Evolutionary conservation across 2,329 filamentous ascomycete species (phyloP).

Genomic region (Colletotrichum acutatum): DNA sequence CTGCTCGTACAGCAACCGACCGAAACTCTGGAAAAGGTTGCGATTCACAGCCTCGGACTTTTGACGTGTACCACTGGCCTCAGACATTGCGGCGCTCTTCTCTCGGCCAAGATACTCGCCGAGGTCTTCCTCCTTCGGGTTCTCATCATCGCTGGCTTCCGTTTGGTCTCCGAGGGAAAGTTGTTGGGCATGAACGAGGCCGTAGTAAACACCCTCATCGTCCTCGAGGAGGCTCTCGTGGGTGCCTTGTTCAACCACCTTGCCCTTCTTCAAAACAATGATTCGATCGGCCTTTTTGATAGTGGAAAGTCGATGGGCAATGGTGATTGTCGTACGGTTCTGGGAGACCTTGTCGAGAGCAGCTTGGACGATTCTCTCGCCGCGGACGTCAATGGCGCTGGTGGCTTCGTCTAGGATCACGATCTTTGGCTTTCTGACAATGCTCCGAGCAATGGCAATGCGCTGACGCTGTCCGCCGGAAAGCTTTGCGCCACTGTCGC

Average conservation of each 20-base stretch:
- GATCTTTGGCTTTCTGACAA: constrained; percentile 77
- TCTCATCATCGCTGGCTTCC: constrained; percentile 48
- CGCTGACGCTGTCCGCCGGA: constrained; percentile 90
- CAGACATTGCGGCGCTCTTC: constrained; percentile 57
- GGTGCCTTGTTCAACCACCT: constrained; percentile 78
- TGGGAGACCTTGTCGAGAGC: constrained; percentile 70
- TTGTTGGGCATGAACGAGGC: constrained; percentile 73
- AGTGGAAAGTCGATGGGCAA: constrained; percentile 80
- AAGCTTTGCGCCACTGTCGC: constrained; percentile 71
- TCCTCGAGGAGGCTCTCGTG: constrained; percentile 76
- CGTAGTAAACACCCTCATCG: constrained; percentile 72
- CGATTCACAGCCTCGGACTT: constrained; percentile 50
- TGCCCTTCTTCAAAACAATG: constrained; percentile 77
- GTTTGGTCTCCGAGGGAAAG: constrained; percentile 63
- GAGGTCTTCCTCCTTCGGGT: constrained; percentile 52
- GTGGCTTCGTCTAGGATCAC: constrained; percentile 84
- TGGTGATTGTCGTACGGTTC: constrained; percentile 76
- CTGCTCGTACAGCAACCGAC: constrained; percentile 67
- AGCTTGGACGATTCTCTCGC: constrained; percentile 71
- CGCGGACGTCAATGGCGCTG: constrained; percentile 68
- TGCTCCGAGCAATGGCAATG: constrained; percentile 80
- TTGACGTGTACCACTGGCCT: constrained; percentile 41
- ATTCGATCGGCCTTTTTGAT: constrained; percentile 84
- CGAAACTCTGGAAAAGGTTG: constrained; percentile 64
- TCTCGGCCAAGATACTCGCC: constrained; percentile 53